Evolutionary conservation across 805 yeast species (phyloP), one percentile per base, ranked within the genome.

Genomic region (Saturnispora galanensis): DNA sequence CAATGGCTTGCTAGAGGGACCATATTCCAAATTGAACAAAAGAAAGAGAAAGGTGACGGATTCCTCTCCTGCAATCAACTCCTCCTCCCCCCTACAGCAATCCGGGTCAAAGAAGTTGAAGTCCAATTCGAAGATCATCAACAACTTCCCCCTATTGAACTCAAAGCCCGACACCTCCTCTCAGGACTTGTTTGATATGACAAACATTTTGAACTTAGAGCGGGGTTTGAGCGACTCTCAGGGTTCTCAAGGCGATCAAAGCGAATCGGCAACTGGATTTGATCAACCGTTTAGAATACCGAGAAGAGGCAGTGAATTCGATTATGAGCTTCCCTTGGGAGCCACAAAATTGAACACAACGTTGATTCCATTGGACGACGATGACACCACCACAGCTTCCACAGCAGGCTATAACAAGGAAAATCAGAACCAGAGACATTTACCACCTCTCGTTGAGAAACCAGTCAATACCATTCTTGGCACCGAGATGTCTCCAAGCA

Each of bases 281-380:
- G 41, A 38, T 29, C 31, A 38, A 30, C 30, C 30, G n/a, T 30
- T 38, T 30, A 38, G 41, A 13, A 30, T 33, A 11, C 42, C 36
- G 12, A 32, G 21, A 32, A 32, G 21, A 31, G 18, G 31, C 11
- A 39, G 32, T 31, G 34, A 38, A 15, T 38, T 38, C 33, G 50
- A 52, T 15, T 53, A 49, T 17, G 49, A 70, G 63, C 74, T 65
- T 66, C 66, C 67, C 13, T 47, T 62, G 16, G 56, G 57, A 45
- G 80, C 80, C n/a, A 72, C 74, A 5, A 75, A 75, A 53, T 59
- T 71, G 35, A 75, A 74, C 51, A 75, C 80, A 3, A 65, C 78
- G 35, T 67, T 75, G 17, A 74, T 75, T 38, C 74, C 72, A 48
- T 49, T 75, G n/a, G 74, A 70, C 46, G 76, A 68, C 31, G 61